Evolutionary conservation across 257 asterid genomes (phyloP).

Genomic region (Solanum raphanifolium): DNA sequence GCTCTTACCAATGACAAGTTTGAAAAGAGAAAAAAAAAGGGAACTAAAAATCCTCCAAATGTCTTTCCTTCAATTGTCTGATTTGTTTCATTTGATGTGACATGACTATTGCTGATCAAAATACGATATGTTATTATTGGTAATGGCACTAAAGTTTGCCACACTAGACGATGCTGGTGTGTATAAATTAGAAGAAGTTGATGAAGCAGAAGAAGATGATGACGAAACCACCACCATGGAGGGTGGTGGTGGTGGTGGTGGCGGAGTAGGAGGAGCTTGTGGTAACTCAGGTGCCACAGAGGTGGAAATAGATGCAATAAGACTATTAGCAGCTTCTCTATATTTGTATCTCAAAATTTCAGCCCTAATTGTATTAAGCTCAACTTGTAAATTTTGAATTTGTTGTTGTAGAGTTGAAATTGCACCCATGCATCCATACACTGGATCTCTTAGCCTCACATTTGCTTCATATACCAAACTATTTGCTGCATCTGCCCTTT

Average conservation of each 20-base stretch:
- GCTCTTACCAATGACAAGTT: not conserved
- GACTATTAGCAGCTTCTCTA: conserved; percentile 61
- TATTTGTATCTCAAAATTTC: conserved; percentile 65
- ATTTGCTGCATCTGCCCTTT: conserved; percentile 82
- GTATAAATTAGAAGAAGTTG: conserved; percentile 40
- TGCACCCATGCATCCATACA: conserved; percentile 97
- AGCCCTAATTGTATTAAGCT: conserved; percentile 59
- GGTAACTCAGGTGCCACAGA: conserved; percentile 43
- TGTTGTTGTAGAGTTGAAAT: conserved; percentile 77
- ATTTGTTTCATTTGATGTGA: not conserved
- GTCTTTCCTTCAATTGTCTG: not conserved
- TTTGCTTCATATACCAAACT: conserved; percentile 91
- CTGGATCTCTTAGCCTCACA: conserved; percentile 79
- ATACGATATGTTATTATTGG: conserved; percentile 50
- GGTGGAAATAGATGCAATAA: conserved; percentile 45
- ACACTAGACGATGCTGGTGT: conserved; percentile 35
- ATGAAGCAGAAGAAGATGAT: conserved; percentile 24
- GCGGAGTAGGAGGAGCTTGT: conserved; percentile 61
- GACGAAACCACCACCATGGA: conserved; percentile 16
- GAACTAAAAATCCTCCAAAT: not conserved
- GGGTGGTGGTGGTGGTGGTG: conserved; percentile 31
- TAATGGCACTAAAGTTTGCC: conserved; percentile 36
- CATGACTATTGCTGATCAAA: conserved; percentile 24
- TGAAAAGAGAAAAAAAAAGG: too few relatives aligned
- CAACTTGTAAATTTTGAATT: conserved; percentile 60